phyloP scores from a whole-genome alignment of 2,329 filamentous ascomycete genomes.

The Metarhizium guizhouense region DNA sequence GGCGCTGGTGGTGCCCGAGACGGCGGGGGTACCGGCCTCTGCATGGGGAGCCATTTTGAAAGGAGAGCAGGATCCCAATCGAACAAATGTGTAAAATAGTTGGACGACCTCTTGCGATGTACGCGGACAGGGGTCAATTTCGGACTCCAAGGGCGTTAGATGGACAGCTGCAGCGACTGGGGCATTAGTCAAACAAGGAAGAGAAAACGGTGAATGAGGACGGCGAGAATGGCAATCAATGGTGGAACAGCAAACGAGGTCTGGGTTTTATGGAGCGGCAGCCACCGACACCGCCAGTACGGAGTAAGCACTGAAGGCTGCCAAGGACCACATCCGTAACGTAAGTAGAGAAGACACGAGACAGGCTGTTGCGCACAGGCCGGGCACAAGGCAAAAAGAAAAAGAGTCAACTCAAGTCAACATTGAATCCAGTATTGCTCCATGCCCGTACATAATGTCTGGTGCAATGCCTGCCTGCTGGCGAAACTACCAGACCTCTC shows the following conservation, averaged over 20 bases:
- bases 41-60: conserved; percentile 51
- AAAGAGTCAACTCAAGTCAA: too few relatives aligned
- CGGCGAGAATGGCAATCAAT: not conserved
- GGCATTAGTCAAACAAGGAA: not conserved
- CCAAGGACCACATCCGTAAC: too few relatives aligned
- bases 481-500: too few relatives aligned
- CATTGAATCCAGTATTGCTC: too few relatives aligned
- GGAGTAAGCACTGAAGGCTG: too few relatives aligned
- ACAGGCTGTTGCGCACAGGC: too few relatives aligned
- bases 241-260: not conserved
- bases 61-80: not conserved
- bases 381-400: too few relatives aligned
- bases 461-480: too few relatives aligned
- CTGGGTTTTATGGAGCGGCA: not conserved
- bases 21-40: conserved; percentile 25
- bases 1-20: conserved; percentile 20
- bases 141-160: not conserved
- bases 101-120: not conserved
- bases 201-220: not conserved
- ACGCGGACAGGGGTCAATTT: not conserved
- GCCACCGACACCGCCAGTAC: not conserved
- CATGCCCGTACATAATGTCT: too few relatives aligned
- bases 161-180: not conserved
- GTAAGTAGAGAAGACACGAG: too few relatives aligned
- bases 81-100: not conserved